Conservation (phyloP, 1,284 basidiomycete species). For the Trichosporon asahii region DNA sequence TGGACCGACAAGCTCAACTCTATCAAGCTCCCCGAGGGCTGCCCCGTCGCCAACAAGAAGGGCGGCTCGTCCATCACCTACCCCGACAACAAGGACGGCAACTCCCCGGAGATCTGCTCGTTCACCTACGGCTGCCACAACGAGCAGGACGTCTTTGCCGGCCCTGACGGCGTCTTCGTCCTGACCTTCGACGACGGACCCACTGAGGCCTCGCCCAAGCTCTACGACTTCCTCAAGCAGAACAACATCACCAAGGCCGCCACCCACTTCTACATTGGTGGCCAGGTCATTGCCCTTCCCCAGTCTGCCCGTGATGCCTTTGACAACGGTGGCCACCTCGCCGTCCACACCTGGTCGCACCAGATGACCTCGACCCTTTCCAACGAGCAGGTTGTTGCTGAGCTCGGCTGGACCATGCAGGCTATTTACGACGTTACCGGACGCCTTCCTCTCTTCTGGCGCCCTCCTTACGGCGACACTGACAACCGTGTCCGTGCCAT, state of each 20-base stretch:
- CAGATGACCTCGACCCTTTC: conserved; percentile 55
- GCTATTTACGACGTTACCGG: conserved; percentile 49
- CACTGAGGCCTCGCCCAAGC: conserved; percentile 53
- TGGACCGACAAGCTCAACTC: conserved; percentile 30
- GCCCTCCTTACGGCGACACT: conserved; percentile 53
- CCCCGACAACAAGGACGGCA: conserved; percentile 29
- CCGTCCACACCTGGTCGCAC: conserved; percentile 58
- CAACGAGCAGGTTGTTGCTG: conserved; percentile 58
- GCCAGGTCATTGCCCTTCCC: conserved; percentile 26
- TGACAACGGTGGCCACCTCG: conserved; percentile 43
- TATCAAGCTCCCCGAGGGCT: conserved; percentile 18
- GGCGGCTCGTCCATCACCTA: conserved; percentile 21
- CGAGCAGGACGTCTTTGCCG: conserved; percentile 33
- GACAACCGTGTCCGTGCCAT: conserved; percentile 58
- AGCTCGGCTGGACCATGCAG: conserved; percentile 56
- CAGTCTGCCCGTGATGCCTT: conserved; percentile 29
- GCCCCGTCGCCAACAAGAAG: conserved; percentile 29
- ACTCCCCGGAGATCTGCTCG: conserved; percentile 42
- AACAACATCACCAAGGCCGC: conserved; percentile 54
- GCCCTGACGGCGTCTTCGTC: conserved; percentile 41
- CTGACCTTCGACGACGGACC: conserved; percentile 58
- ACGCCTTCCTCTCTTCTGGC: conserved; percentile 49
- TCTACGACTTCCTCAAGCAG: conserved; percentile 55
- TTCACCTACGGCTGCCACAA: conserved; percentile 46
- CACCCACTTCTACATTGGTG: conserved; percentile 55